A percentile compares a stretch with the other conserved stretches of the same genome.
phyloP scores from a whole-genome alignment of 1,284 basidiomycete genomes.

The Spongiforma sp. region DNA sequence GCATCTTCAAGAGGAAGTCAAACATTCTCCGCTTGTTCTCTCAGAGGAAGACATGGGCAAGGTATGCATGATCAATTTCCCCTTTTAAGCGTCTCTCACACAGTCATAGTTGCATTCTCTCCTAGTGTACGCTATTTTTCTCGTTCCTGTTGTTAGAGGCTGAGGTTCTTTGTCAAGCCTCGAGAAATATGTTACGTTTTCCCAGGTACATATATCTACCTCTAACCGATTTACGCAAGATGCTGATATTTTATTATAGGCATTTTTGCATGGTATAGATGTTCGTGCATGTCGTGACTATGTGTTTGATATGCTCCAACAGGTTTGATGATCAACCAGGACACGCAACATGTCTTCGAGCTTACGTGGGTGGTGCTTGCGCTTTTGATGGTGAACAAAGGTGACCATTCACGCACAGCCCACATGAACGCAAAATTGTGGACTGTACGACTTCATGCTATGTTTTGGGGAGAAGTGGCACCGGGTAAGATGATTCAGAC shows the following conservation, averaged over 20 bases:
- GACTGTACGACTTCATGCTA: constrained; percentile 66
- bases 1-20: not conserved
- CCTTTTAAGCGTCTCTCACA: constrained; percentile 12
- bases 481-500: constrained; percentile 53
- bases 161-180: constrained; percentile 44
- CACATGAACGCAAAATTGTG: constrained; percentile 64
- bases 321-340: constrained; percentile 54
- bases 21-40: constrained; percentile 14
- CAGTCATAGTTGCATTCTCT: constrained; percentile 54
- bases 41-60: constrained; percentile 28
- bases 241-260: constrained; percentile 38
- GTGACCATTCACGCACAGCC: constrained; percentile 38
- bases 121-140: constrained; percentile 53
- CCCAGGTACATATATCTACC: constrained; percentile 47
- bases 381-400: not conserved
- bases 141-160: not conserved
- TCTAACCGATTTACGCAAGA: not conserved
- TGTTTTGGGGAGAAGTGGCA: constrained; percentile 74
- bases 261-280: constrained; percentile 55
- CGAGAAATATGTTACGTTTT: constrained; percentile 69
- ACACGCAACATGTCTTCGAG: constrained; percentile 56
- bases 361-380: constrained; percentile 50
- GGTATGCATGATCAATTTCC: constrained; percentile 17
- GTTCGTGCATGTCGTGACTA: constrained; percentile 2
- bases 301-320: constrained; percentile 10